These are phyloP conservation scores for Tetracladium setigerum DNA, from an alignment of 495 filamentous ascomycete species.

Conservation along the genomic window DNA sequence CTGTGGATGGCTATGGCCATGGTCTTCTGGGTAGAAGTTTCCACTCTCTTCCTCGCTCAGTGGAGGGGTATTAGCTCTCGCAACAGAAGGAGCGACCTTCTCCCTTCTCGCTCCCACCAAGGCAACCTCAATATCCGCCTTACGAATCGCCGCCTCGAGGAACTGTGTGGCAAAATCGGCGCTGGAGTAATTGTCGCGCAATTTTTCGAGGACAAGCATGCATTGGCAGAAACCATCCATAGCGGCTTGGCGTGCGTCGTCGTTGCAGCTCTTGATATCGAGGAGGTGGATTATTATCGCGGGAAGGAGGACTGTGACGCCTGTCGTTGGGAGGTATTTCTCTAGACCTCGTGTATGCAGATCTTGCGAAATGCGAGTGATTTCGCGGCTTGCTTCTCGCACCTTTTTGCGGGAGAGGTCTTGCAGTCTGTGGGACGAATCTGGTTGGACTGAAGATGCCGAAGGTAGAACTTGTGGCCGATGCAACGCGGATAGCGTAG, in stretches of 20 bases:
- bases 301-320: conserved; percentile 80
- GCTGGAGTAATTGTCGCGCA: conserved; percentile 78
- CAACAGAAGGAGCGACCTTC: too few species aligned
- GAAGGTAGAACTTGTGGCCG: conserved; percentile 79
- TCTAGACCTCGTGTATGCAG: conserved; percentile 63
- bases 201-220: conserved; percentile 73
- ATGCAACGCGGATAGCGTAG: conserved; percentile 80
- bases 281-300: conserved; percentile 88
- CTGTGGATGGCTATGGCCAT: too few species aligned
- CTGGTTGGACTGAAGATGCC: conserved; percentile 47
- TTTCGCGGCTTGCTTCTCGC: conserved; percentile 68
- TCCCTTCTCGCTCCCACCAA: too few species aligned
- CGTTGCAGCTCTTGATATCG: conserved; percentile 74
- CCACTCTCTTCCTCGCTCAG: too few species aligned
- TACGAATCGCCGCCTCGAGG: conserved; percentile 74
- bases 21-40: too few species aligned
- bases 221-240: conserved; percentile 75
- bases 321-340: conserved; percentile 74
- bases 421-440: conserved; percentile 51
- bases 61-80: too few species aligned
- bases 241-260: conserved; percentile 56
- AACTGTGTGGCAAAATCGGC: conserved; percentile 83
- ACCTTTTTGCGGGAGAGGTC: conserved; percentile 76
- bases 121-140: conserved; percentile 54
- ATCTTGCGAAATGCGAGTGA: conserved; percentile 68